Percentiles rank a stretch among this genome's conserved stretches.
These are phyloP conservation scores for Eucalyptus globulus DNA, from an alignment of 345 rosid genomes.

Conservation along the genomic window DNA sequence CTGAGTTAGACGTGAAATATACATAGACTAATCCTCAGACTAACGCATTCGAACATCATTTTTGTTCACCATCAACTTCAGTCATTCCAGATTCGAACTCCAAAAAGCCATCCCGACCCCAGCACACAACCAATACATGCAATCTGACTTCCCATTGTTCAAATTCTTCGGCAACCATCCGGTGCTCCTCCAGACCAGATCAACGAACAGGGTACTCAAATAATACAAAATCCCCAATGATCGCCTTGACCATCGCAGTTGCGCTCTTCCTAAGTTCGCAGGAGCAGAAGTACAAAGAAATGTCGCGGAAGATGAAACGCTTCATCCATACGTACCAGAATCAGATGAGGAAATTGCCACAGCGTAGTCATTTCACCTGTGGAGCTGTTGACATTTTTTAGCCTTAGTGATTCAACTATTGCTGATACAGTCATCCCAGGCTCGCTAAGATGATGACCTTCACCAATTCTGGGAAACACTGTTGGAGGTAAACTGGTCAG, in stretches of 20 bases:
- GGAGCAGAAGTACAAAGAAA: background rate
- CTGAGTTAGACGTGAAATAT: background rate
- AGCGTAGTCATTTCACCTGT: slow-evolving; percentile 19
- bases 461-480: slow-evolving; percentile 7
- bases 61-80: background rate
- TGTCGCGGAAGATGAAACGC: background rate
- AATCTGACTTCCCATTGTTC: slow-evolving; percentile 30
- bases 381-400: background rate
- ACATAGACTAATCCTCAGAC: background rate
- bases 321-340: slow-evolving; percentile 27
- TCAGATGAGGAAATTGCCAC: slow-evolving; percentile 36
- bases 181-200: slow-evolving; percentile 1
- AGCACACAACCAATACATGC: slow-evolving; percentile 27
- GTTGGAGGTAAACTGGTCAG: slow-evolving; percentile 6
- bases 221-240: background rate
- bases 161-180: slow-evolving; percentile 33
- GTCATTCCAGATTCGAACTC: background rate
- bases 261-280: background rate
- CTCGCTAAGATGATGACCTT: slow-evolving; percentile 3
- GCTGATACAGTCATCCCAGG: slow-evolving; percentile 6
- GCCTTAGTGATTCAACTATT: slow-evolving; percentile 10
- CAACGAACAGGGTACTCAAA: background rate
- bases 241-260: background rate
- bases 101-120: slow-evolving; percentile 10
- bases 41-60: background rate